Percentiles rank a stretch among this genome's conserved stretches.
Conservation (phyloP, 2,329 filamentous ascomycete genomes). For the Aspergillus novoparasiticus region DNA sequence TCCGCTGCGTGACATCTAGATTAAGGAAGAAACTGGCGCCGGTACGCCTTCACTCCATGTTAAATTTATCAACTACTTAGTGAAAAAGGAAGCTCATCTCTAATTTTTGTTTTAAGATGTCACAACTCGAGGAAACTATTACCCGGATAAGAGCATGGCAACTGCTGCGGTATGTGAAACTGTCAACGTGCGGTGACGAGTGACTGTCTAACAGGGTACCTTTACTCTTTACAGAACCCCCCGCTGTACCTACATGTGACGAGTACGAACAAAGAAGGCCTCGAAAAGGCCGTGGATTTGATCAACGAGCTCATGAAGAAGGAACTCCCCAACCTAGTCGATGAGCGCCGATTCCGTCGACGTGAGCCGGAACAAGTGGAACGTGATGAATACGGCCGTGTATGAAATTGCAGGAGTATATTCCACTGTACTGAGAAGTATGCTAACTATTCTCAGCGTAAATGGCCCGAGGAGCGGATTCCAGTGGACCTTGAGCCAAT, state of each 20-base stretch:
- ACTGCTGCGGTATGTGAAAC: constrained; percentile 74
- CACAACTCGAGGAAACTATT: constrained; percentile 94
- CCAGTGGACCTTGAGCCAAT: constrained; percentile 88
- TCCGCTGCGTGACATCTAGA: constrained; percentile 86
- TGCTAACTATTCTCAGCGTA: constrained; percentile 63
- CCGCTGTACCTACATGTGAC: constrained; percentile 95
- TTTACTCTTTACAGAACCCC: constrained; percentile 65
- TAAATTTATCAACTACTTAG: constrained; percentile 51
- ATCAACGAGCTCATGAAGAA: constrained; percentile 96
- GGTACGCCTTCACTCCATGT: constrained; percentile 71
- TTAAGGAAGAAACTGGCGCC: constrained; percentile 99
- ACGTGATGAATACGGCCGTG: constrained; percentile 85
- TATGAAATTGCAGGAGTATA: constrained; percentile 44
- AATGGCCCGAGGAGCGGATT: constrained; percentile 98
- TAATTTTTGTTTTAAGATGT: constrained; percentile 76
- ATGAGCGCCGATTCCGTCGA: constrained; percentile 87
- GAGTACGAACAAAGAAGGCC: constrained; percentile 85
- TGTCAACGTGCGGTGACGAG: no score
- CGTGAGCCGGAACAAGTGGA: constrained; percentile 79
- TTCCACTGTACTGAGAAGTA: background rate
- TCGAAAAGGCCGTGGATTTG: constrained; percentile 82
- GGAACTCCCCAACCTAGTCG: constrained; percentile 91
- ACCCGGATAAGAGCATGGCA: constrained; percentile 96
- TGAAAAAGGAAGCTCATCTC: constrained; percentile 63
- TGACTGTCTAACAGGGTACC: background rate